A percentile compares a stretch with the other conserved stretches of the same genome.
Conservation (phyloP, 768 basidiomycete species). For the Naematelia encephala region DNA sequence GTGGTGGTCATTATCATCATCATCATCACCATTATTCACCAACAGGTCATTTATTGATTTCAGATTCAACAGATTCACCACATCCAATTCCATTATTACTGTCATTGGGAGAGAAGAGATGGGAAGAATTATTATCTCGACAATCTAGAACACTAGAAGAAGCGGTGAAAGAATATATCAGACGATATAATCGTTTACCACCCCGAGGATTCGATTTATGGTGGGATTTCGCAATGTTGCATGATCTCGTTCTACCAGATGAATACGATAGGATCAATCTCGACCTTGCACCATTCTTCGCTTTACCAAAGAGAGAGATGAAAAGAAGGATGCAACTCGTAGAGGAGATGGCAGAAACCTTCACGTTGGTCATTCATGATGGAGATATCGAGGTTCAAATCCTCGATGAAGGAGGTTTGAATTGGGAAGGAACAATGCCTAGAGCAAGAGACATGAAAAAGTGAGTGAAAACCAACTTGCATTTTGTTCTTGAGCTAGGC, state of each 20-base stretch:
- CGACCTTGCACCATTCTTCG: constrained; percentile 50
- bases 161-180: constrained; percentile 50
- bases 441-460: constrained; percentile 41
- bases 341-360: constrained; percentile 49
- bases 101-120: constrained; percentile 47
- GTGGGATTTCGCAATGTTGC: constrained; percentile 45
- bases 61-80: constrained; percentile 18
- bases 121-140: constrained; percentile 46
- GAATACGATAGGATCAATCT: constrained; percentile 50
- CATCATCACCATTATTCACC: constrained; percentile 37
- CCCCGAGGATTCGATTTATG: constrained; percentile 53
- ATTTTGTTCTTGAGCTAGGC: constrained; percentile 13
- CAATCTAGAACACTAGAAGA: constrained; percentile 49
- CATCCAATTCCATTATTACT: constrained; percentile 52
- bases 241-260: constrained; percentile 47
- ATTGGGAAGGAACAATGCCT: constrained; percentile 47
- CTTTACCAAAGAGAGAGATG: constrained; percentile 45
- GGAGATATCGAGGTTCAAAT: constrained; percentile 46
- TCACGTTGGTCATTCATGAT: constrained; percentile 39
- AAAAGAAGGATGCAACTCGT: constrained; percentile 47
- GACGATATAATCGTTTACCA: constrained; percentile 50
- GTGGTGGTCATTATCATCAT: constrained; percentile 4
- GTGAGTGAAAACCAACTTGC: too few species aligned
- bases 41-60: constrained; percentile 45
- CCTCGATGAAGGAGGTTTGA: constrained; percentile 38